Evolutionary conservation across 306 rosid genomes (phyloP).

Genomic region (Pterocarpus macrocarpus): DNA sequence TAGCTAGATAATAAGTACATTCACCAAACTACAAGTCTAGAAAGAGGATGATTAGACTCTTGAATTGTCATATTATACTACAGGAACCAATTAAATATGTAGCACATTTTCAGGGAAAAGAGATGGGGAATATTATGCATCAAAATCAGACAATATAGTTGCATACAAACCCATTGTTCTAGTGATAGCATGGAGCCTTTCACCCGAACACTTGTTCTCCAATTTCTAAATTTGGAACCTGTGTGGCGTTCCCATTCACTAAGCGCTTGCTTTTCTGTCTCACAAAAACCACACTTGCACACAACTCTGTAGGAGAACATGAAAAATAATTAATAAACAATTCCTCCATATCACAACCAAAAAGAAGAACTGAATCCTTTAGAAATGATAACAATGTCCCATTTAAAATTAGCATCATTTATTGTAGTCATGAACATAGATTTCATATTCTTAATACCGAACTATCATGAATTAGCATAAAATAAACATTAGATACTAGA

Average conservation of each 20-base stretch:
- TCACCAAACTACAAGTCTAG: background rate
- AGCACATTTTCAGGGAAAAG: background rate
- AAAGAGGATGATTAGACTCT: slow-evolving; percentile 5
- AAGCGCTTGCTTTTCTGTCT: slow-evolving; percentile 94
- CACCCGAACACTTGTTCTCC: slow-evolving; percentile 91
- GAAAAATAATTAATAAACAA: slow-evolving; percentile 11
- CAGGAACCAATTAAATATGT: slow-evolving; percentile 26
- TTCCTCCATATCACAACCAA: slow-evolving; percentile 24
- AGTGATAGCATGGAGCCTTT: slow-evolving; percentile 91
- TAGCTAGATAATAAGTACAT: slow-evolving; percentile 12
- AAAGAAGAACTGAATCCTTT: slow-evolving; percentile 26
- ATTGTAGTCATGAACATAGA: background rate
- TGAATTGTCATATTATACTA: slow-evolving; percentile 11
- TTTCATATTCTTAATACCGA: slow-evolving; percentile 4
- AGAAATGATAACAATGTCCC: background rate
- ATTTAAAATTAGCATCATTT: slow-evolving; percentile 19
- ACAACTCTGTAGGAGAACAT: slow-evolving; percentile 76
- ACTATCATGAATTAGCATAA: slow-evolving; percentile 4
- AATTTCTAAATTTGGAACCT: slow-evolving; percentile 91
- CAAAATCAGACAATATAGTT: slow-evolving; percentile 33
- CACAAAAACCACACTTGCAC: slow-evolving; percentile 94
- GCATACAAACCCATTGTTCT: slow-evolving; percentile 96
- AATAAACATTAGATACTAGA: background rate
- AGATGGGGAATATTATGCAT: slow-evolving; percentile 34
- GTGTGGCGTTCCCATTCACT: slow-evolving; percentile 98